Conservation (phyloP, 73 alveolate species). For the Tetrahymena borealis region DNA sequence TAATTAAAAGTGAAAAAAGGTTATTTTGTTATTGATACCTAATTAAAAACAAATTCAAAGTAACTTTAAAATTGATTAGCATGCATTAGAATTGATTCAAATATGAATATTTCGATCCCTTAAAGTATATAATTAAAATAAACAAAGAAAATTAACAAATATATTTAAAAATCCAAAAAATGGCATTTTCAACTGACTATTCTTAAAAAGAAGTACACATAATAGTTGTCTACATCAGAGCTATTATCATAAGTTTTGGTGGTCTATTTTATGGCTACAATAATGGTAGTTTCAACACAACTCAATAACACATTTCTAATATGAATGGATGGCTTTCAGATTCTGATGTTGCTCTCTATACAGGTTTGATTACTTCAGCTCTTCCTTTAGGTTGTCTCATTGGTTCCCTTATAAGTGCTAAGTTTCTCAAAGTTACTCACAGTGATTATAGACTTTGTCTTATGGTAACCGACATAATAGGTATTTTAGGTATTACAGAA, state of each 20-base stretch:
- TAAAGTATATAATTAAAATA: no score
- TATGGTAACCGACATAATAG: neutral
- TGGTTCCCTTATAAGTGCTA: neutral
- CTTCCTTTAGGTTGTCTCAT: neutral
- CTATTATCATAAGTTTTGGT: neutral
- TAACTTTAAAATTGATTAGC: no score
- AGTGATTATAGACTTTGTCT: neutral
- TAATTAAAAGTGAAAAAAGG: no score
- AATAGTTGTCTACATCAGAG: neutral
- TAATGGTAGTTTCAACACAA: neutral
- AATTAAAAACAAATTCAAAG: no score
- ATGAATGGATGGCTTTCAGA: neutral
- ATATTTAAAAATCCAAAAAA: no score
- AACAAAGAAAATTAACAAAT: no score
- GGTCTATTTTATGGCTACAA: neutral
- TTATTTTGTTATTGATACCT: no score
- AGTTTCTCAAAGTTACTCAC: neutral
- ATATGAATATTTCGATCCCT: no score
- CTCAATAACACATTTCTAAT: neutral
- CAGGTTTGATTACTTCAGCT: neutral
- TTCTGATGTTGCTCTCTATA: neutral
- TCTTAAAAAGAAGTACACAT: neutral
- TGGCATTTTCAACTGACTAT: neutral
- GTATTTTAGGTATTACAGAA: neutral
- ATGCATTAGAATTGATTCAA: no score